phyloP scores from a whole-genome alignment of 352 stramenopile species.

The Globisporangium orthogonon region DNA sequence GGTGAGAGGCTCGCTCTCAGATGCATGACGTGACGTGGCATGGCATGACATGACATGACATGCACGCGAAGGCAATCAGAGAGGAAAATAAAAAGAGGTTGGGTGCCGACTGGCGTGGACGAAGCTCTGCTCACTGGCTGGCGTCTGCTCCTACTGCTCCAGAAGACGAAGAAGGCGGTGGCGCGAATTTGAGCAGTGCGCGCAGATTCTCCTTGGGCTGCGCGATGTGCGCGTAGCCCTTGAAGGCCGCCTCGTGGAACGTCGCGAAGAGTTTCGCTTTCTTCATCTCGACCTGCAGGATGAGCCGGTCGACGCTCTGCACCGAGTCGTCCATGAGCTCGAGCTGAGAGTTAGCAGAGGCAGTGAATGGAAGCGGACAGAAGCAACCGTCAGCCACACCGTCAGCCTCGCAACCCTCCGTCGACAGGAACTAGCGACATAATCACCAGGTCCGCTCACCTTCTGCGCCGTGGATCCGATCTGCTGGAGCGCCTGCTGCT shows the following conservation, averaged over 20 bases:
- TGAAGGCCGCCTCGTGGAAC: constrained; percentile 76
- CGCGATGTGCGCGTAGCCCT: constrained; percentile 56
- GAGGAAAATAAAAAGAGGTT: too few relatives aligned
- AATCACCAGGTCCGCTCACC: constrained; percentile 13
- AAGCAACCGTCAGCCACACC: too few relatives aligned
- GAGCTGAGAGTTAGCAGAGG: constrained; percentile 21
- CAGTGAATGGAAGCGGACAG: not conserved
- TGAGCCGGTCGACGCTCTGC: constrained; percentile 50
- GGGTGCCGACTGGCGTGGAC: too few relatives aligned
- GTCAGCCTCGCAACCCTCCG: not conserved
- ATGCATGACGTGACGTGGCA: too few relatives aligned
- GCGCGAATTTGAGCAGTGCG: constrained; percentile 34
- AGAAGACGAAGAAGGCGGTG: not conserved
- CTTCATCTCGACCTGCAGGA: constrained; percentile 63
- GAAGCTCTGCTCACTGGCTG: not conserved
- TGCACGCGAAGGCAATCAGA: not conserved
- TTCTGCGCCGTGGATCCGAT: constrained; percentile 35
- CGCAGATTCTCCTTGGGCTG: constrained; percentile 67
- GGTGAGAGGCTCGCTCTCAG: too few relatives aligned
- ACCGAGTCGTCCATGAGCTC: constrained; percentile 59
- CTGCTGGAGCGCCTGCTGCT: constrained; percentile 36
- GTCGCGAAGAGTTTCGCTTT: constrained; percentile 57
- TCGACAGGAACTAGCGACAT: not conserved
- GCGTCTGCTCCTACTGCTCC: not conserved
- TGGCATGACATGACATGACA: too few relatives aligned